Base-by-base conservation (phyloP, 192 early-diverging fungal genomes). In the Entomortierella beljakovae region DNA sequence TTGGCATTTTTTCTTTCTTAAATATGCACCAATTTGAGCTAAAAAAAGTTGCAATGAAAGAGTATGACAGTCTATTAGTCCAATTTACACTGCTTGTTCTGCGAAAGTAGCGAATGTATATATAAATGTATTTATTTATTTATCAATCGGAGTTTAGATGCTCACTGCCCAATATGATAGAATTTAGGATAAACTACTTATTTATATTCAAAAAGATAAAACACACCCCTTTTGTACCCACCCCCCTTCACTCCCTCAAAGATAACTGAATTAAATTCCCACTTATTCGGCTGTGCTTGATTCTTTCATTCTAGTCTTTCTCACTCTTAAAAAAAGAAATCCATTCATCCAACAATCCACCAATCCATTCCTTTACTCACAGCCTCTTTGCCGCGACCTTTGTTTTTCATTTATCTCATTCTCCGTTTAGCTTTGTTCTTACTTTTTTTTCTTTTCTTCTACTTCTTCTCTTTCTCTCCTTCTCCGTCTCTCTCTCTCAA, bases 281-380 rank as follows among this genome's bases (percentile, higher is more conserved):
- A 3, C 51, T 70, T 61, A 70, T 42, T 70, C 57, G 68, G 68
- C 68, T 62, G 68, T 70, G 68, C 52, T 53, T 1, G 53, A 48
- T 34, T 69, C 57, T 57, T 33, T 55, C 22, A 33, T 40, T 10
- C 35, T 5, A 16, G 28, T 64, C 18, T 13, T 37, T 35, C 31
- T 23, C 43, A 34, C 51, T 53, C 51, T 50, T 15, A 53, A 46
- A 46, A 46, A 46, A 46, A 46, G 60, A 15, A 56, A 56, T 56
- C 37, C 57, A 37, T 25, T 18, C 57, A 10, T 48, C 59, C 59
- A 61, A n/a, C 42, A 43, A 20, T 48, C 59, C 23, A 61, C 20
- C 57, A 42, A 6, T 48, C 43, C 59, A 61, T 31, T 18, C 28
- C 22, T 34, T 57, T 34, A 20, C 38, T 22, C 38, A 33, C 37